These are phyloP conservation scores for Aegilops sharonensis DNA, from an alignment of 176 grass and related monocot genomes.

Conservation along the genomic window DNA sequence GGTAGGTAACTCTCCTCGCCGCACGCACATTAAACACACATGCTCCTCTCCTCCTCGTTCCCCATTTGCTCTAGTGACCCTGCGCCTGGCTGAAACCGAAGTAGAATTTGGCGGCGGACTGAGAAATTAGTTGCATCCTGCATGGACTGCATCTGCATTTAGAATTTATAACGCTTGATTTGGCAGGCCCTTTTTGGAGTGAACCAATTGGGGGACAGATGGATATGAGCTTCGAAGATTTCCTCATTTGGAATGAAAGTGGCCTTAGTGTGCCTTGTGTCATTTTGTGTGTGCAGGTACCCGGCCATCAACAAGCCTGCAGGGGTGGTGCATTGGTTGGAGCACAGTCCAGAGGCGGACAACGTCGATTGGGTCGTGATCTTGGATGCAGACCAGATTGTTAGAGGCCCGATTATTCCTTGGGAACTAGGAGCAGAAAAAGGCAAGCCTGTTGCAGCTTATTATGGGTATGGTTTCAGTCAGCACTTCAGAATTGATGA, in stretches of 20 bases:
- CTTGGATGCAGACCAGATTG: constrained; percentile 89
- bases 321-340: constrained; percentile 88
- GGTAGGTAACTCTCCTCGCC: constrained; percentile 64
- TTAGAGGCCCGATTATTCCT: constrained; percentile 83
- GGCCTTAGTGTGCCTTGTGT: neutral
- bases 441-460: constrained; percentile 85
- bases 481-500: neutral
- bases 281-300: constrained; percentile 63
- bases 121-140: neutral
- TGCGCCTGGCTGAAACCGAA: neutral
- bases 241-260: constrained; percentile 2
- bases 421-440: constrained; percentile 95
- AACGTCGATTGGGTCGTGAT: constrained; percentile 95
- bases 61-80: neutral
- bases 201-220: neutral
- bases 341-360: constrained; percentile 77
- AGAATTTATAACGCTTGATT: constrained; percentile 5
- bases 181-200: neutral
- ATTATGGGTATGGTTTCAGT: constrained; percentile 67
- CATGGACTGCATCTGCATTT: neutral
- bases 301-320: constrained; percentile 95
- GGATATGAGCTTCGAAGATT: neutral
- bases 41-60: neutral
- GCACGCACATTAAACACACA: neutral
- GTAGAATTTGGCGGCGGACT: neutral